Percentiles rank a stretch among this genome's conserved stretches.
These are phyloP conservation scores for Mycena vulgaris DNA, from an alignment of 768 basidiomycete species.

Conservation along the genomic window DNA sequence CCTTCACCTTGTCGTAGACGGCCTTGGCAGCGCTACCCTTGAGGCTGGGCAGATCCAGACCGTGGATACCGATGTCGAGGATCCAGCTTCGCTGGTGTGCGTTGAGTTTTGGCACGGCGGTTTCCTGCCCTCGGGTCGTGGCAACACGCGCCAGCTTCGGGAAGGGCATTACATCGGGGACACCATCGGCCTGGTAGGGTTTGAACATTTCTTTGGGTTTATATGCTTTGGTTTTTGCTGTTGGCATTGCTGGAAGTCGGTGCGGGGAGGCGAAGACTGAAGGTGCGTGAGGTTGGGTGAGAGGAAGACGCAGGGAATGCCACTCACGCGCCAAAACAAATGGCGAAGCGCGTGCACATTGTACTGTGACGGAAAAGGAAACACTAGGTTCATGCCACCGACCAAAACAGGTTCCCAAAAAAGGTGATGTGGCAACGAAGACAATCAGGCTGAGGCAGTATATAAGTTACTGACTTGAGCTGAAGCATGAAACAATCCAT, in stretches of 20 bases:
- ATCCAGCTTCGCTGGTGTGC: slow-evolving; percentile 16
- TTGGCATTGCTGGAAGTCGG: neutral
- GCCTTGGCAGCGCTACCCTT: too few relatives aligned
- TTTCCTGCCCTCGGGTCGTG: neutral
- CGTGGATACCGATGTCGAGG: slow-evolving; percentile 7
- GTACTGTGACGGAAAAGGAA: neutral
- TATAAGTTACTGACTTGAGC: neutral
- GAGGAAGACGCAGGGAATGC: neutral
- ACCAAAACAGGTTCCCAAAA: neutral
- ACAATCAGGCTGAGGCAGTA: neutral
- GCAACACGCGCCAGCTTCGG: neutral
- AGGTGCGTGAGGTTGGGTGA: neutral
- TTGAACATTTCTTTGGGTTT: neutral
- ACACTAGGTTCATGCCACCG: neutral
- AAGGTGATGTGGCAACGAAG: neutral
- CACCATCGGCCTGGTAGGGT: neutral
- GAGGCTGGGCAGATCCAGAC: neutral
- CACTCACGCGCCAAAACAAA: neutral
- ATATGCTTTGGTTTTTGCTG: neutral
- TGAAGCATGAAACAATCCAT: neutral
- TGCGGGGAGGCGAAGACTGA: neutral
- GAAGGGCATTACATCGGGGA: neutral
- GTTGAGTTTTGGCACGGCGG: slow-evolving; percentile 5
- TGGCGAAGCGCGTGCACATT: neutral
- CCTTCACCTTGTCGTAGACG: neutral